phyloP scores from a whole-genome alignment of 331 rosid genomes.

The Rhamnella rubrinervis region DNA sequence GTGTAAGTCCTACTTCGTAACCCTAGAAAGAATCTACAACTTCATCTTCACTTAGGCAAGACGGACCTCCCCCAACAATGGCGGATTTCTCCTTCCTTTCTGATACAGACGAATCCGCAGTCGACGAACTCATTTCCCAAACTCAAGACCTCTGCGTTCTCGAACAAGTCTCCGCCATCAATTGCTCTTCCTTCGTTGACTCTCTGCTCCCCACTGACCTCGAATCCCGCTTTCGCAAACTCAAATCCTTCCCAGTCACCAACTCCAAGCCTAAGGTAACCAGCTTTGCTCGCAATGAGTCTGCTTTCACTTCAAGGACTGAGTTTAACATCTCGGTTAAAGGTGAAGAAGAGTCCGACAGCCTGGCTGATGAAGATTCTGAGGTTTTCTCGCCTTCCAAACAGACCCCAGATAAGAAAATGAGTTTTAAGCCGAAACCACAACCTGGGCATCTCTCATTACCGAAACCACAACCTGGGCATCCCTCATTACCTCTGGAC shows the following conservation, averaged over 20 bases:
- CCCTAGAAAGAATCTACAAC: too few species aligned
- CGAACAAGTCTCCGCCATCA: slow-evolving; percentile 68
- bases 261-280: background rate
- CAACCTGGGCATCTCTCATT: slow-evolving; percentile 22
- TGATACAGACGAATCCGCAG: slow-evolving; percentile 56
- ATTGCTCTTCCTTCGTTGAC: slow-evolving; percentile 57
- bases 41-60: background rate
- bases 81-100: slow-evolving; percentile 46
- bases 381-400: slow-evolving; percentile 31
- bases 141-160: slow-evolving; percentile 59
- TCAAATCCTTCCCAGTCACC: slow-evolving; percentile 62
- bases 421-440: slow-evolving; percentile 4
- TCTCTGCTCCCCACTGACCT: slow-evolving; percentile 60
- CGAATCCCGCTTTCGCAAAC: slow-evolving; percentile 66
- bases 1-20: too few species aligned
- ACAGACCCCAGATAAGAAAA: slow-evolving; percentile 23
- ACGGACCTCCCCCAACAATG: slow-evolving; percentile 24
- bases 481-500: slow-evolving; percentile 13
- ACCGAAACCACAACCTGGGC: slow-evolving; percentile 17
- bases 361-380: slow-evolving; percentile 10
- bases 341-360: slow-evolving; percentile 8
- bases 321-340: background rate
- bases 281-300: slow-evolving; percentile 10
- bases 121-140: slow-evolving; percentile 62
- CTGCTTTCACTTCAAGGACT: slow-evolving; percentile 5